phyloP scores from a whole-genome alignment of 2,329 filamentous ascomycete species.

The Verticillium klebahnii region DNA sequence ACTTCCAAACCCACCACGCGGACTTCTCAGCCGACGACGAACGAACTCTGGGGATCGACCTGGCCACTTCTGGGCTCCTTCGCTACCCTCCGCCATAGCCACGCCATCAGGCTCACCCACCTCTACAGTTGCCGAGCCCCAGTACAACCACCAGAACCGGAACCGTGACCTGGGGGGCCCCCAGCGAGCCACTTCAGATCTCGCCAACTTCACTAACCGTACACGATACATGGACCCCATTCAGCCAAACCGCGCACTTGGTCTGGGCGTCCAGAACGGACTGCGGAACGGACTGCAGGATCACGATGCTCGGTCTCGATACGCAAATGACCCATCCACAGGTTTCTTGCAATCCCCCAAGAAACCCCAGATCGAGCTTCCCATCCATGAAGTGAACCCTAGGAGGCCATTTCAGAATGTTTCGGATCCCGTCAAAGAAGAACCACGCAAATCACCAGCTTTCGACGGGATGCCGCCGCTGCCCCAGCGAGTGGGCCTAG shows the following conservation, averaged over 20 bases:
- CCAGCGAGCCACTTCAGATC: neutral
- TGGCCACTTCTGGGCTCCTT: conserved; percentile 9
- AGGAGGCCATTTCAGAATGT: conserved; percentile 16
- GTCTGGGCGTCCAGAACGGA: neutral
- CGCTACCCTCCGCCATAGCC: neutral
- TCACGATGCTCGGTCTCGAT: neutral
- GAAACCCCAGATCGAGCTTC: conserved; percentile 25
- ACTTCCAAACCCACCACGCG: conserved; percentile 14
- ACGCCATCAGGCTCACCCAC: conserved; percentile 15
- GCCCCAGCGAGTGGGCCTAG: neutral
- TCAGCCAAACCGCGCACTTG: neutral
- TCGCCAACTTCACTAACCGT: neutral
- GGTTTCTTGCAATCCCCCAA: neutral
- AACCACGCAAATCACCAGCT: neutral
- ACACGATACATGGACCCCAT: neutral
- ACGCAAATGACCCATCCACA: neutral
- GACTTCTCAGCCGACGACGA: conserved; percentile 10
- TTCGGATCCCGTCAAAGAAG: neutral
- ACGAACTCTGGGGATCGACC: conserved; percentile 20
- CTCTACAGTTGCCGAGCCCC: conserved; percentile 15
- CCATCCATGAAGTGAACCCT: conserved; percentile 31
- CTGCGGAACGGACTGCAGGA: neutral
- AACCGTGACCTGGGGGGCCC: neutral
- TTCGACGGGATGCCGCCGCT: neutral
- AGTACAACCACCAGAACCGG: neutral